Evolutionary conservation across 805 yeast genomes (phyloP).

Genomic region (Sugiyamaella marilandica): DNA sequence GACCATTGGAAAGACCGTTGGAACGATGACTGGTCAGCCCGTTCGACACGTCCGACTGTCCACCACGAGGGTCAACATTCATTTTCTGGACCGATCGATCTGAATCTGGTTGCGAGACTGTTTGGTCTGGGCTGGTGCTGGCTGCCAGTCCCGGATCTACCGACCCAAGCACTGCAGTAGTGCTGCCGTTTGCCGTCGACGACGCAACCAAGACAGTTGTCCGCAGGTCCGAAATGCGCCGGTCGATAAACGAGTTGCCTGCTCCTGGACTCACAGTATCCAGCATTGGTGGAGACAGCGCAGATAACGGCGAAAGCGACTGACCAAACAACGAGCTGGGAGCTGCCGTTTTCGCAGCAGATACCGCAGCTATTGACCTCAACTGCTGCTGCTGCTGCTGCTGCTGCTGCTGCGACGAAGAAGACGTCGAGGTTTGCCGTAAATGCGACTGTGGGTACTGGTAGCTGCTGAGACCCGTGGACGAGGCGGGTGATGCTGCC

Average conservation of each 20-base stretch:
- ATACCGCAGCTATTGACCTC: background rate
- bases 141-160: conserved; percentile 2
- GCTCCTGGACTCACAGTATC: conserved; percentile 6
- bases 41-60: background rate
- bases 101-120: too few relatives aligned
- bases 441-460: background rate
- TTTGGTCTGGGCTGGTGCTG: too few relatives aligned
- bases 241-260: conserved; percentile 8
- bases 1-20: too few relatives aligned
- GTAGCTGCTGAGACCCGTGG: background rate
- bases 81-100: background rate
- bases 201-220: conserved; percentile 10
- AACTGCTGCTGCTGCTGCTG: background rate
- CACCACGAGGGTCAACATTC: background rate
- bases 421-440: background rate
- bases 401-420: background rate
- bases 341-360: background rate
- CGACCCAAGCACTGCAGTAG: background rate
- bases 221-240: conserved; percentile 14
- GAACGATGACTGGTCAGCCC: background rate
- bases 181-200: background rate
- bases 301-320: conserved; percentile 6
- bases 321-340: conserved; percentile 2
- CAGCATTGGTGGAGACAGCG: conserved; percentile 1
- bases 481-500: background rate